A percentile compares a stretch with the other conserved stretches of the same genome.
These are phyloP conservation scores for Kuraishia ogatae DNA, from an alignment of 805 yeast genomes.

Conservation along the genomic window DNA sequence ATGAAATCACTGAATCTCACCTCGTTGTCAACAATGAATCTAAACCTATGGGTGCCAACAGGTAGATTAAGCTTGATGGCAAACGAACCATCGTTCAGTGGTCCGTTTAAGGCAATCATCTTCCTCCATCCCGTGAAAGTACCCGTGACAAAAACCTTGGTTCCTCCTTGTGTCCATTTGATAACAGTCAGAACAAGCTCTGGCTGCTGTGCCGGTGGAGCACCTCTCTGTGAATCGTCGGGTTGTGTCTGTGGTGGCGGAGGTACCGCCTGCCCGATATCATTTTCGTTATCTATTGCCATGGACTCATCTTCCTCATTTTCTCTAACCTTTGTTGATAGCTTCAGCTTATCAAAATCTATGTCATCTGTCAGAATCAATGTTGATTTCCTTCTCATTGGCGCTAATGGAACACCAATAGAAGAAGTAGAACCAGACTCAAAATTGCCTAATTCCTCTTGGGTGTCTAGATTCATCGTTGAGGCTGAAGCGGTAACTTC, in stretches of 20 bases:
- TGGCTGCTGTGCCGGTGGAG: slow-evolving; percentile 13
- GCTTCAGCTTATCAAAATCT: slow-evolving; percentile 43
- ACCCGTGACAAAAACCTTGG: slow-evolving; percentile 91
- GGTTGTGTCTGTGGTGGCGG: slow-evolving; percentile 9
- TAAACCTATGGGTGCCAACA: slow-evolving; percentile 85
- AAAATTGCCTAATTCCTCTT: background rate
- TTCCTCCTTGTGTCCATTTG: slow-evolving; percentile 95
- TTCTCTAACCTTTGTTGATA: slow-evolving; percentile 22
- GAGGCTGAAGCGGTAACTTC: slow-evolving; percentile 1
- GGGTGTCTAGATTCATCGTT: slow-evolving; percentile 9
- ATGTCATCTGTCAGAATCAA: slow-evolving; percentile 62
- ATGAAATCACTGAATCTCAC: slow-evolving; percentile 78
- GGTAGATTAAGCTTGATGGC: slow-evolving; percentile 71
- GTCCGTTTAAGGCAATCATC: slow-evolving; percentile 76
- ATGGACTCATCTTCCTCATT: slow-evolving; percentile 19
- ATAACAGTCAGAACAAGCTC: slow-evolving; percentile 49
- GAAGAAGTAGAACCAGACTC: slow-evolving; percentile 1
- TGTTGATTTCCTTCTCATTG: slow-evolving; percentile 57
- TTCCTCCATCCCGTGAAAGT: slow-evolving; percentile 98
- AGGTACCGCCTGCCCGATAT: slow-evolving; percentile 12
- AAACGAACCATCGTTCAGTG: slow-evolving; percentile 40
- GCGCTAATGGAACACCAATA: slow-evolving; percentile 10
- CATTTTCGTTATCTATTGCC: slow-evolving; percentile 17
- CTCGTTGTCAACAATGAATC: slow-evolving; percentile 92
- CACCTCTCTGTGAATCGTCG: slow-evolving; percentile 2